A percentile compares a stretch with the other conserved stretches of the same genome.
Conservation (phyloP, 805 yeast species). For the Kluyveromyces siamensis region DNA sequence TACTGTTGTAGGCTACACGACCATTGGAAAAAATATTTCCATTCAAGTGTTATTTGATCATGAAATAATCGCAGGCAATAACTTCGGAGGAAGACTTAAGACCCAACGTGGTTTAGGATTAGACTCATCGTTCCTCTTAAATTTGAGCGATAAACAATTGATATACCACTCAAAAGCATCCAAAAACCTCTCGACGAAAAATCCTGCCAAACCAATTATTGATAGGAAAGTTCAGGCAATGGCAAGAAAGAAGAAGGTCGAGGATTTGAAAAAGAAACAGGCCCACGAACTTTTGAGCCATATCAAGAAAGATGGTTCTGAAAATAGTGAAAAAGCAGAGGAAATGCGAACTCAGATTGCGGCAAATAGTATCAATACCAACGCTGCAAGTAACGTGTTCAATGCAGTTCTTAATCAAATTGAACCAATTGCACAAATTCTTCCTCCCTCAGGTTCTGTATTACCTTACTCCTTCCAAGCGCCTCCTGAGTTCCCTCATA, state of each 20-base stretch:
- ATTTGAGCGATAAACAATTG: conserved; percentile 65
- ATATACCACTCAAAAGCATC: conserved; percentile 68
- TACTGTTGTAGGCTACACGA: conserved; percentile 73
- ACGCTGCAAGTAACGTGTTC: conserved; percentile 25
- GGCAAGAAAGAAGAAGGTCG: conserved; percentile 17
- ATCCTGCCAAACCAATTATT: conserved; percentile 16
- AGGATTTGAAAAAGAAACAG: conserved; percentile 23
- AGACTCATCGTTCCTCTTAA: conserved; percentile 73
- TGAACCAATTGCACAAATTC: conserved; percentile 10
- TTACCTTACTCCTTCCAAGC: conserved; percentile 3
- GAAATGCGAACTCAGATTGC: conserved; percentile 16
- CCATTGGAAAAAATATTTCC: conserved; percentile 42
- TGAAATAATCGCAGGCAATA: conserved; percentile 75
- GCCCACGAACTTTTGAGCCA: conserved; percentile 37
- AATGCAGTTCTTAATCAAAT: conserved; percentile 28
- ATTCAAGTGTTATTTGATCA: conserved; percentile 78
- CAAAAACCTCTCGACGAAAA: conserved; percentile 28
- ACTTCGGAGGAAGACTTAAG: conserved; percentile 64
- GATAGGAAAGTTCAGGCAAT: conserved; percentile 6
- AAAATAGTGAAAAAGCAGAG: background rate
- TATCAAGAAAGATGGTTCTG: conserved; percentile 30
- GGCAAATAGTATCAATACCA: conserved; percentile 8
- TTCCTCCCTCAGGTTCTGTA: background rate
- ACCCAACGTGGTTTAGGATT: conserved; percentile 79
- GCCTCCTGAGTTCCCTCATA: conserved; percentile 6